These are phyloP conservation scores for Leucoagaricus sp. DNA, from an alignment of 1,284 basidiomycete genomes.

Conservation along the genomic window DNA sequence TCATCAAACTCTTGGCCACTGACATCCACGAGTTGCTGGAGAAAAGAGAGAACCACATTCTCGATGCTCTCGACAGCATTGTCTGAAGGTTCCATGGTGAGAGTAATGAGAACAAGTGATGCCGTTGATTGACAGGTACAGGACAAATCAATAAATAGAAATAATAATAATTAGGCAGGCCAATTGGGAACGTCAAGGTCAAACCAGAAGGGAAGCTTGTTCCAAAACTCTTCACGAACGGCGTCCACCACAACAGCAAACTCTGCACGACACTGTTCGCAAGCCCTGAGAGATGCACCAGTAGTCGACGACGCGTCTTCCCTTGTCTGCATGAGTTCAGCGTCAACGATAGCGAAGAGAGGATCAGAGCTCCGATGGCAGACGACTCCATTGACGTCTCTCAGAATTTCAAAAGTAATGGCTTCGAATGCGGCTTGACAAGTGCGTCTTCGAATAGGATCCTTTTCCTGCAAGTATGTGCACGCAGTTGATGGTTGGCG, in stretches of 20 bases:
- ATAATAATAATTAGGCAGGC: constrained; percentile 30
- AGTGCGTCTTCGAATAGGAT: constrained; percentile 44
- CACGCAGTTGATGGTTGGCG: constrained; percentile 52
- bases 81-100: background rate
- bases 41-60: constrained; percentile 50
- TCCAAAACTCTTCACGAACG: constrained; percentile 65
- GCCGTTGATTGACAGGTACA: constrained; percentile 1
- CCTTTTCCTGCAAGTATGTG: constrained; percentile 45
- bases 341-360: constrained; percentile 65
- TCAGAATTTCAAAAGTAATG: constrained; percentile 68
- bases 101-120: constrained; percentile 1
- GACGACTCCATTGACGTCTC: constrained; percentile 68
- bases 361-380: constrained; percentile 68
- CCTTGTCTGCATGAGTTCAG: constrained; percentile 61
- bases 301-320: constrained; percentile 45
- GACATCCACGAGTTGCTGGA: constrained; percentile 46
- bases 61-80: constrained; percentile 43
- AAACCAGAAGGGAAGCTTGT: constrained; percentile 65
- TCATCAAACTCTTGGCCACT: constrained; percentile 4
- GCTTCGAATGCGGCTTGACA: constrained; percentile 73
- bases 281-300: constrained; percentile 52
- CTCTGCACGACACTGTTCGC: constrained; percentile 63
- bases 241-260: constrained; percentile 56
- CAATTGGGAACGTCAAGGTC: constrained; percentile 54
- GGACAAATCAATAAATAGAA: constrained; percentile 1